Base-by-base conservation (phyloP, 2,329 filamentous ascomycete species). In the Fusarium penzigii region DNA sequence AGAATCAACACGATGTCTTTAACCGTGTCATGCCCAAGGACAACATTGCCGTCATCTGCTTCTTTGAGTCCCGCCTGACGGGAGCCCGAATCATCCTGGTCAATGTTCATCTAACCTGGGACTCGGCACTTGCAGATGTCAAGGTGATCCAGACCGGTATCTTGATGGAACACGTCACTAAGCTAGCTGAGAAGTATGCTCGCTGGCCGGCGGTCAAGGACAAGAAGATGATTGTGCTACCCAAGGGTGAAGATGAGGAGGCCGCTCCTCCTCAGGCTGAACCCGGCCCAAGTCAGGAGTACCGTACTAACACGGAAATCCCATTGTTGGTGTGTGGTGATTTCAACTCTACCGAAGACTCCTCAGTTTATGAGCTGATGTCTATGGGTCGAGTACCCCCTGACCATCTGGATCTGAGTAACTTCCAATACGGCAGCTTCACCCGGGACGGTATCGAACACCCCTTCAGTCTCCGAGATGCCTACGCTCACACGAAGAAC, bases 11-110 rank as follows among this genome's bases (percentile, higher is more conserved):
- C 68, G 94, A 99, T 66, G 93, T 97, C 51, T 97, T 96, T 81
- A 99, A 99, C 71, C 89, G 94, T 29, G 89, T 99, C 55, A 97
- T 97, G 94, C 92, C 93, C 55, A 91, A 94, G 74, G 94, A 99
- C 78, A 93, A 97, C 69, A 96, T 99, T 71, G 94, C 89, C 14
- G 88, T 96, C 44, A 84, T 96, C 44, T 86, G 89, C 50, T 96
- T 97, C 77, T 84, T 99, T 57, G 94, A 99, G 72, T 97, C 96
- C 65, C 85, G 93, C 38, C 77, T 84, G 55, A 97, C 93, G 0
- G 94, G 94, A n/a, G 87, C 91, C 13, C 87, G 94, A 51, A 77
- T 97, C 66, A 96, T 99, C 57, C 86, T 97, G 36, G 91, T 91
- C 61, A 97, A 97, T 68, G 90, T 90, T 6, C 94, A 99, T 77